phyloP scores from a whole-genome alignment of 352 stramenopile species.

The Pythium insidiosum region DNA sequence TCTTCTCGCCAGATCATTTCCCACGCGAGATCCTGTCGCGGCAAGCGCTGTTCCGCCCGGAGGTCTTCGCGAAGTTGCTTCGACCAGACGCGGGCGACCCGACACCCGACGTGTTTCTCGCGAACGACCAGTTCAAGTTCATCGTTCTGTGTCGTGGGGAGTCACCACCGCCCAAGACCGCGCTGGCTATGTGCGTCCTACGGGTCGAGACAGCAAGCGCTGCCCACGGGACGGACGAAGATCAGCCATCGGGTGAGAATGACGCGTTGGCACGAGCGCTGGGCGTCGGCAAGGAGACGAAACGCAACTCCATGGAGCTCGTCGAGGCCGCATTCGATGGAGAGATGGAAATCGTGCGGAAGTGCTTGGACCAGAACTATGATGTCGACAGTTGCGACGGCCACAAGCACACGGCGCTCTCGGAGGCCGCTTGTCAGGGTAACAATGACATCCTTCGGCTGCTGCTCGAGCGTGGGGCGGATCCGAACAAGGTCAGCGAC shows the following conservation, averaged over 20 bases:
- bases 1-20: constrained; percentile 63
- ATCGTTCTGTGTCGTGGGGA: constrained; percentile 49
- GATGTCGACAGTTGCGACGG: constrained; percentile 83
- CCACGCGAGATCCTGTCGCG: constrained; percentile 65
- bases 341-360: constrained; percentile 61
- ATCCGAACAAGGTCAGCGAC: constrained; percentile 86
- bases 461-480: constrained; percentile 65
- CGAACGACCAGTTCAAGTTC: too few species aligned
- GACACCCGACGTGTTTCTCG: too few species aligned
- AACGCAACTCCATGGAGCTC: constrained; percentile 70
- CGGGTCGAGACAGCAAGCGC: constrained; percentile 20
- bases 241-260: constrained; percentile 2
- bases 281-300: constrained; percentile 47
- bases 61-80: constrained; percentile 42
- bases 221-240: constrained; percentile 1
- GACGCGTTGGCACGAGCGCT: constrained; percentile 36
- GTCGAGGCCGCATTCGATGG: constrained; percentile 88
- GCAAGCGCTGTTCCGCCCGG: constrained; percentile 51
- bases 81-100: constrained; percentile 27
- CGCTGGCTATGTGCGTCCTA: constrained; percentile 59
- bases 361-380: constrained; percentile 80
- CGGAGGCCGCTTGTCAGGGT: constrained; percentile 81
- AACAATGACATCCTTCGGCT: constrained; percentile 57
- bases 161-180: constrained; percentile 36
- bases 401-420: constrained; percentile 80